phyloP scores from a whole-genome alignment of 2,329 filamentous ascomycete species.

The Cladosporium phlei region DNA sequence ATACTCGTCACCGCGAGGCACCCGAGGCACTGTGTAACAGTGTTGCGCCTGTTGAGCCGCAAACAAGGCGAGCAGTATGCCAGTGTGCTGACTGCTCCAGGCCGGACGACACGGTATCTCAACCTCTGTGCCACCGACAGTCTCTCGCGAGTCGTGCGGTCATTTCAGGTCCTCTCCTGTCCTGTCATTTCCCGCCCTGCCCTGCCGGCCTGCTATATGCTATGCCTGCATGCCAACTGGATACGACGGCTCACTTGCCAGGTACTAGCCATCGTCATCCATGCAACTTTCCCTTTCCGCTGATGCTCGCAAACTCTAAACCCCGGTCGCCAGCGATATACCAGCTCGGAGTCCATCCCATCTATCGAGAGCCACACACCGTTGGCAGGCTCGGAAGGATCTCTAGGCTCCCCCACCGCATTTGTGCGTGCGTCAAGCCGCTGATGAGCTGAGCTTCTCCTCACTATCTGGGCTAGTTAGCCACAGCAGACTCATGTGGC shows the following conservation, averaged over 20 bases:
- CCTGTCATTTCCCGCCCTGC: no score
- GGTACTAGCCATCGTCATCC: constrained; percentile 4
- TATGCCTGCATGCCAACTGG: background rate
- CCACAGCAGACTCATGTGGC: no score
- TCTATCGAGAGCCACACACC: background rate
- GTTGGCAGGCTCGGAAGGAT: constrained; percentile 6
- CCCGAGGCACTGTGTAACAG: constrained; percentile 1
- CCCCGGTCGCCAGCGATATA: constrained; percentile 3
- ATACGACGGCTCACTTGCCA: constrained; percentile 1
- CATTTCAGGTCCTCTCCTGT: no score
- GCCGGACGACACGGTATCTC: background rate
- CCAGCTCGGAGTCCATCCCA: constrained; percentile 4
- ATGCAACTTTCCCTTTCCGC: background rate
- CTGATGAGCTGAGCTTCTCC: constrained; percentile 2
- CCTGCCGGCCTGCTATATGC: no score
- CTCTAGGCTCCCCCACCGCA: background rate
- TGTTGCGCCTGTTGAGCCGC: no score
- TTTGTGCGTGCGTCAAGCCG: background rate
- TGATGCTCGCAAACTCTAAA: constrained; percentile 1
- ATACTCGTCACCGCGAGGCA: no score
- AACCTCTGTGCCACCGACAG: background rate
- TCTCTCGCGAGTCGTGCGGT: constrained; percentile 4
- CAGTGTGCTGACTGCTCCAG: background rate
- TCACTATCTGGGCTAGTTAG: background rate
- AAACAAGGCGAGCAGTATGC: no score